Conservation (phyloP, 2,329 filamentous ascomycete genomes). For the Fusarium pseudoanthophilum region DNA sequence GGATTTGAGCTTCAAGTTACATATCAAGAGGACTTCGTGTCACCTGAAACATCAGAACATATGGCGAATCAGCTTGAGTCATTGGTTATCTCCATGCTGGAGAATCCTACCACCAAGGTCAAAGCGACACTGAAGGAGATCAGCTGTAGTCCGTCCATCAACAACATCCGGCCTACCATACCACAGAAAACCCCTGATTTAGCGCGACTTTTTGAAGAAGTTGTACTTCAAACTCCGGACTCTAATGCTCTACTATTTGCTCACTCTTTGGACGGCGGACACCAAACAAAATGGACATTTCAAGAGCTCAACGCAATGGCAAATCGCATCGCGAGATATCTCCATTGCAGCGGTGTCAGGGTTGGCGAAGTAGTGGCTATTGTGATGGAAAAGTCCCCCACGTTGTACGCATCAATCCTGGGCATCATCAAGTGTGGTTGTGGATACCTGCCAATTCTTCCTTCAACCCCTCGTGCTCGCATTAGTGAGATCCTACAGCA, state of each 20-base stretch:
- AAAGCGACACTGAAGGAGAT: slow-evolving; percentile 39
- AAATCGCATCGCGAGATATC: slow-evolving; percentile 68
- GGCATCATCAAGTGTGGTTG: slow-evolving; percentile 79
- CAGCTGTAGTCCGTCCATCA: slow-evolving; percentile 56
- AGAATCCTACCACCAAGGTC: slow-evolving; percentile 38
- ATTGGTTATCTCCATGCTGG: slow-evolving; percentile 52
- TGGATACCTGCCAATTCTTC: slow-evolving; percentile 82
- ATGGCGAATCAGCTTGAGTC: slow-evolving; percentile 71
- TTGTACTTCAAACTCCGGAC: slow-evolving; percentile 60
- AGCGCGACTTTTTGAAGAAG: slow-evolving; percentile 63
- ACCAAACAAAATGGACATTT: slow-evolving; percentile 68
- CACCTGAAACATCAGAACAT: slow-evolving; percentile 63
- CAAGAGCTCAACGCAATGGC: slow-evolving; percentile 69
- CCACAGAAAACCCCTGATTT: slow-evolving; percentile 57
- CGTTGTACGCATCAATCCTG: slow-evolving; percentile 79
- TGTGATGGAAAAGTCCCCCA: slow-evolving; percentile 78
- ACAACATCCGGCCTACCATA: slow-evolving; percentile 55
- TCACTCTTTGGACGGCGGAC: slow-evolving; percentile 41
- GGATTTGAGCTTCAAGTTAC: slow-evolving; percentile 59
- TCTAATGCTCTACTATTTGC: slow-evolving; percentile 74
- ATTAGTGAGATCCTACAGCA: slow-evolving; percentile 71
- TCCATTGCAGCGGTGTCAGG: slow-evolving; percentile 60
- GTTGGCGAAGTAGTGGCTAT: slow-evolving; percentile 74
- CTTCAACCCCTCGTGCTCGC: slow-evolving; percentile 73
- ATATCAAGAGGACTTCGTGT: slow-evolving; percentile 60